Evolutionary conservation across 2,329 filamentous ascomycete genomes (phyloP).

Genomic region (Calonectria pteridis): DNA sequence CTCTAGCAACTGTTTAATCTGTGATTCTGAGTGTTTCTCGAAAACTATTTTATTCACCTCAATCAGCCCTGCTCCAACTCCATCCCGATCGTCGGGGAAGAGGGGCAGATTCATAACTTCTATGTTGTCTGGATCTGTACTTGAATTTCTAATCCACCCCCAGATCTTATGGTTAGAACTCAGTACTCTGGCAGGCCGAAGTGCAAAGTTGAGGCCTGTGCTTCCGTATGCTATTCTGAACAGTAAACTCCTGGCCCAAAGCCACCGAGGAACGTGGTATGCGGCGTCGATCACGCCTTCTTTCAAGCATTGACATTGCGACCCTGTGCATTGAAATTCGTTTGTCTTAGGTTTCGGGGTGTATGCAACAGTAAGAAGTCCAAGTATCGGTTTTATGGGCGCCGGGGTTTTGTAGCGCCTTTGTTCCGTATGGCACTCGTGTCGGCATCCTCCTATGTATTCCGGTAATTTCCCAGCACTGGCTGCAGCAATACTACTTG

Average conservation of each 20-base stretch:
- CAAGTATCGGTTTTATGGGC: neutral
- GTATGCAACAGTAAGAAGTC: neutral
- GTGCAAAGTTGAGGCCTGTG: neutral
- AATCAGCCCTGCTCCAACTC: neutral
- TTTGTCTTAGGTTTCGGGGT: neutral
- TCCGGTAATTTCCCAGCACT: neutral
- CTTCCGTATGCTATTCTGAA: neutral
- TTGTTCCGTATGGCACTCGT: neutral
- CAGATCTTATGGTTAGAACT: neutral
- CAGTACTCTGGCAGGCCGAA: neutral
- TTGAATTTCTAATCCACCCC: neutral
- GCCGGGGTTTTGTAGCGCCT: neutral
- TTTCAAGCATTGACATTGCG: neutral
- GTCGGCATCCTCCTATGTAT: neutral
- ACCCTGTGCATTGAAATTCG: neutral
- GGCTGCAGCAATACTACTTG: neutral
- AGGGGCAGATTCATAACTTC: no score
- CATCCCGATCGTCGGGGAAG: neutral
- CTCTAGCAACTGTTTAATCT: neutral
- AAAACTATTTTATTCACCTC: neutral
- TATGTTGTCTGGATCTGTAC: neutral
- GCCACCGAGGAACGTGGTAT: neutral
- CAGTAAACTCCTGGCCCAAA: neutral
- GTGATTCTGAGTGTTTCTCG: neutral
- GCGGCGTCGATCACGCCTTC: neutral